Evolutionary conservation across 257 asterid species (phyloP).

Genomic region (Lycium barbarum): DNA sequence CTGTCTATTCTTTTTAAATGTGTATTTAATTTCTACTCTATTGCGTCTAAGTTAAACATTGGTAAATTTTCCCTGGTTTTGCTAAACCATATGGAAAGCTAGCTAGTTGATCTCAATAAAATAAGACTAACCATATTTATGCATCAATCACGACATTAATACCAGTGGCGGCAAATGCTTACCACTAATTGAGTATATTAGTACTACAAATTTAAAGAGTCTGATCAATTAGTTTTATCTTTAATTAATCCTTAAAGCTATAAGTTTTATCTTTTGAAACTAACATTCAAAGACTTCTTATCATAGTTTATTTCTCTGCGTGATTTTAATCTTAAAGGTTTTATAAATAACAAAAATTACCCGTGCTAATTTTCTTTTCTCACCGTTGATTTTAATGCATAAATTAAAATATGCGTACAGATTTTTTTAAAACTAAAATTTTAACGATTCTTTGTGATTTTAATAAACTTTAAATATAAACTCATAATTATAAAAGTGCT

Average conservation of each 20-base stretch:
- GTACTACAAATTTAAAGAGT: too few relatives aligned
- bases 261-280: not conserved
- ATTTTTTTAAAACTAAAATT: too few relatives aligned
- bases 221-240: not conserved
- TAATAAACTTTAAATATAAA: too few relatives aligned
- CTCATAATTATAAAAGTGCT: too few relatives aligned
- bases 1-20: too few relatives aligned
- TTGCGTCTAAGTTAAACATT: not conserved
- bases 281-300: not conserved
- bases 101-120: not conserved
- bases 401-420: too few relatives aligned
- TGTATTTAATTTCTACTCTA: not conserved
- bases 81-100: not conserved
- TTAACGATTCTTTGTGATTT: too few relatives aligned
- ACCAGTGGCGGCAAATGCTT: slow-evolving; percentile 11
- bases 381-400: too few relatives aligned
- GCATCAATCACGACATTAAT: not conserved
- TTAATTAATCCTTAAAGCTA: not conserved
- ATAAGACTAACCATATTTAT: not conserved
- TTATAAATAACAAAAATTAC: too few relatives aligned
- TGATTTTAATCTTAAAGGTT: too few relatives aligned
- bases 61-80: not conserved
- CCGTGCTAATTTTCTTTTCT: too few relatives aligned
- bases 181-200: not conserved
- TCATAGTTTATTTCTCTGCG: too few relatives aligned